phyloP scores from a whole-genome alignment of 768 basidiomycete species.

The Rhodotorula paludigena region DNA sequence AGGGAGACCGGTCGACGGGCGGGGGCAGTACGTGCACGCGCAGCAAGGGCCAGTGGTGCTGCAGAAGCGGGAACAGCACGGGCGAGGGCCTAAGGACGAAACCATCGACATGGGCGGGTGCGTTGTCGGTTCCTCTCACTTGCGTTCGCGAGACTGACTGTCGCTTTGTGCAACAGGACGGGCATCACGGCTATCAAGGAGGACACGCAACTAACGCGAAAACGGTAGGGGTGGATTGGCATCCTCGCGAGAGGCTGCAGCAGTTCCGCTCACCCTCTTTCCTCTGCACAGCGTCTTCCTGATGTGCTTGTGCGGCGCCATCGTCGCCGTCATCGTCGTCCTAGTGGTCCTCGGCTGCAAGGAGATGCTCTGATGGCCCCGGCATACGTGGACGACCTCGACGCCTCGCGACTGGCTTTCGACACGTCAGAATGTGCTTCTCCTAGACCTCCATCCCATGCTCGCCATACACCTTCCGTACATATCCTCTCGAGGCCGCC shows the following conservation, averaged over 20 bases:
- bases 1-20: not conserved
- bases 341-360: constrained; percentile 27
- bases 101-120: not conserved
- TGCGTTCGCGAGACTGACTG: not conserved
- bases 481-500: too few relatives aligned
- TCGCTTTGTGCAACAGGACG: not conserved
- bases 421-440: too few relatives aligned
- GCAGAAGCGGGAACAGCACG: not conserved
- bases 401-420: too few relatives aligned
- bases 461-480: too few relatives aligned
- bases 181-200: not conserved
- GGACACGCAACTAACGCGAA: not conserved
- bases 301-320: constrained; percentile 15
- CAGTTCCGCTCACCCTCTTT: too few relatives aligned
- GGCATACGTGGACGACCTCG: too few relatives aligned
- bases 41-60: not conserved
- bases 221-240: too few relatives aligned
- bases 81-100: not conserved
- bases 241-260: too few relatives aligned
- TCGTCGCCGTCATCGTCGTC: constrained; percentile 24
- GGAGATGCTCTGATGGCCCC: constrained; percentile 7
- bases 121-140: not conserved
- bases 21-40: too few relatives aligned
- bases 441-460: too few relatives aligned
- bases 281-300: constrained; percentile 6